Base-by-base conservation (phyloP, 2,329 filamentous ascomycete species). In the Verticillium albo-atrum region DNA sequence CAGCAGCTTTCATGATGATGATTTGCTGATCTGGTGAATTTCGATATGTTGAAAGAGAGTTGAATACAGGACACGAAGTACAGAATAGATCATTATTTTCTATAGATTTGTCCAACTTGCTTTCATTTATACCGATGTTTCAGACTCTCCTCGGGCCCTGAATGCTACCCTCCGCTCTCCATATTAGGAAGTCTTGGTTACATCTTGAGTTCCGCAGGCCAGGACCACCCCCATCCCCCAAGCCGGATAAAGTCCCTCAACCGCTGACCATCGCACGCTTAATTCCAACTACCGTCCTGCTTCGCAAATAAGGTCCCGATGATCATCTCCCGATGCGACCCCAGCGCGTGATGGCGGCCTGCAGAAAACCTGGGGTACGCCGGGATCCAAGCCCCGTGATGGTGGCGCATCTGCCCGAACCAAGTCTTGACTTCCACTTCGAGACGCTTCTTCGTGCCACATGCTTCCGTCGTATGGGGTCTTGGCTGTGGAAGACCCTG, bases 1-100 rank as follows among this genome's bases (percentile, higher is more conserved):
- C 35, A 10, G 54, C 50, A 35, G 54, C 20, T 57, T 65, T 65
- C 64, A 66, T 66, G 20, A 23, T 61, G 55, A 58, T 20, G 20
- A 10, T 30, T 7, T 37, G 34, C 6, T 37, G 17, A 37, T 37
- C 34, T 37, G 17, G 14, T n/a, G 15, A 15, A n/a, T 17, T 17
- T 37, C 34, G 17, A 37, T 5, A 15, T 23, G 9, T 12, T 47
- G 9, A 23, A 37, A 15, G 17, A n/a, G 34, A 15, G 17, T 15
- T 20, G 37, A 9, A 51, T 51, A 17, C 20, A 51, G 47, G 9
- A 25, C 20, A 51, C 47, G 17, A 15, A 27, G 9, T 15, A 23
- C 47, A 27, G 25, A 27, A 25, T 15, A 23, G 9, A 51, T 25
- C 15, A 3, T 5, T 3, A 25, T 25, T 51, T 1, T 25, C 20